A percentile compares a stretch with the other conserved stretches of the same genome.
phyloP scores from a whole-genome alignment of 331 rosid species.

The Acacia concinna region DNA sequence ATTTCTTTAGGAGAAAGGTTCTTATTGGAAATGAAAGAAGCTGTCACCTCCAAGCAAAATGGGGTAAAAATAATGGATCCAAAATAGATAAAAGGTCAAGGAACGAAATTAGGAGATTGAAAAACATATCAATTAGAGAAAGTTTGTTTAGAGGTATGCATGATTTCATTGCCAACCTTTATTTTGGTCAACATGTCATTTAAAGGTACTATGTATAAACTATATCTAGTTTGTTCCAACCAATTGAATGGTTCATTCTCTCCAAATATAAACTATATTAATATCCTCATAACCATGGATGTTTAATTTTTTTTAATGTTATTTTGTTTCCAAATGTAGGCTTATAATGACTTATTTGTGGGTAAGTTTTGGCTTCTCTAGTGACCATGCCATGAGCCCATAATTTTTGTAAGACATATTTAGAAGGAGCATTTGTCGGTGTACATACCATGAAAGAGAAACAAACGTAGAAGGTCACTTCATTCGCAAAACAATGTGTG shows the following conservation, averaged over 20 bases:
- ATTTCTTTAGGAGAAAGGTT: slow-evolving; percentile 39
- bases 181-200: neutral
- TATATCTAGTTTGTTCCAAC: neutral
- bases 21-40: slow-evolving; percentile 54
- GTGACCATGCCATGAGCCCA: slow-evolving; percentile 66
- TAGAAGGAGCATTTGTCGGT: slow-evolving; percentile 55
- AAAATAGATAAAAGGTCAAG: slow-evolving; percentile 23
- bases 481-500: slow-evolving; percentile 58
- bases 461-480: slow-evolving; percentile 49
- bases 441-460: slow-evolving; percentile 50
- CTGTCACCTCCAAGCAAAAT: slow-evolving; percentile 42
- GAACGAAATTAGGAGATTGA: slow-evolving; percentile 20
- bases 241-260: neutral
- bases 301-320: neutral
- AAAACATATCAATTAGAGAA: slow-evolving; percentile 30
- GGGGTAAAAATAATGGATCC: slow-evolving; percentile 25
- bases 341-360: slow-evolving; percentile 53
- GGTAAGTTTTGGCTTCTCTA: slow-evolving; percentile 49
- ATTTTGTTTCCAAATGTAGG: slow-evolving; percentile 33
- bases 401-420: slow-evolving; percentile 54
- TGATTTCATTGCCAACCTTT: neutral
- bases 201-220: neutral
- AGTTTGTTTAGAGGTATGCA: slow-evolving; percentile 45
- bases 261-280: neutral
- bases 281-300: neutral